Evolutionary conservation across 805 yeast genomes (phyloP).

Genomic region (Candida sanyiensis): DNA sequence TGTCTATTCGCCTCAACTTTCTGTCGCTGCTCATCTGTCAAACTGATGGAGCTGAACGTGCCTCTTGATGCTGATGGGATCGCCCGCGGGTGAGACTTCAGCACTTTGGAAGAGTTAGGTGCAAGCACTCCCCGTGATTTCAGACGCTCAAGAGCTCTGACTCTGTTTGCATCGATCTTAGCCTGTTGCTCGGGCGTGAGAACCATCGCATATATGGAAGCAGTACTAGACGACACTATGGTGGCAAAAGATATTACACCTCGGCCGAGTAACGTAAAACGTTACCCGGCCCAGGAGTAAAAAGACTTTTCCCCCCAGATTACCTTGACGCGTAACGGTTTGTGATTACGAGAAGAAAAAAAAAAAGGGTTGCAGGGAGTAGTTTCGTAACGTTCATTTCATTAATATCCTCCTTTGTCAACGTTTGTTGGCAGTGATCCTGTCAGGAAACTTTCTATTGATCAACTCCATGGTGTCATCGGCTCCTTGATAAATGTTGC

Average conservation of each 20-base stretch:
- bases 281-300: too few relatives aligned
- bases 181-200: constrained; percentile 28
- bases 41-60: constrained; percentile 18
- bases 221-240: too few relatives aligned
- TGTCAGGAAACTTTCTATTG: constrained; percentile 6
- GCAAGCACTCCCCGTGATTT: constrained; percentile 36
- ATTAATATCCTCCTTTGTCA: too few relatives aligned
- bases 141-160: constrained; percentile 54
- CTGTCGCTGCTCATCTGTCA: constrained; percentile 45
- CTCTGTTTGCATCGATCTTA: constrained; percentile 51
- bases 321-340: too few relatives aligned
- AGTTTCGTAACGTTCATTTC: too few relatives aligned
- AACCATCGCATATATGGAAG: too few relatives aligned
- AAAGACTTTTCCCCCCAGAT: too few relatives aligned
- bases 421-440: too few relatives aligned
- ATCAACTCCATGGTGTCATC: constrained; percentile 9
- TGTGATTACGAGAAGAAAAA: too few relatives aligned
- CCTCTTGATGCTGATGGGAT: constrained; percentile 11
- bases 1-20: constrained; percentile 48
- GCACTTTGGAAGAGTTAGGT: constrained; percentile 15
- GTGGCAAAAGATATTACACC: too few relatives aligned
- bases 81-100: constrained; percentile 13
- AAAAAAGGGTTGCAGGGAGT: too few relatives aligned
- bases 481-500: background rate
- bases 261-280: too few relatives aligned